Percentiles rank a stretch among this genome's conserved stretches.
Conservation (phyloP, 1,284 basidiomycete genomes). For the Ustilago loliicola region DNA sequence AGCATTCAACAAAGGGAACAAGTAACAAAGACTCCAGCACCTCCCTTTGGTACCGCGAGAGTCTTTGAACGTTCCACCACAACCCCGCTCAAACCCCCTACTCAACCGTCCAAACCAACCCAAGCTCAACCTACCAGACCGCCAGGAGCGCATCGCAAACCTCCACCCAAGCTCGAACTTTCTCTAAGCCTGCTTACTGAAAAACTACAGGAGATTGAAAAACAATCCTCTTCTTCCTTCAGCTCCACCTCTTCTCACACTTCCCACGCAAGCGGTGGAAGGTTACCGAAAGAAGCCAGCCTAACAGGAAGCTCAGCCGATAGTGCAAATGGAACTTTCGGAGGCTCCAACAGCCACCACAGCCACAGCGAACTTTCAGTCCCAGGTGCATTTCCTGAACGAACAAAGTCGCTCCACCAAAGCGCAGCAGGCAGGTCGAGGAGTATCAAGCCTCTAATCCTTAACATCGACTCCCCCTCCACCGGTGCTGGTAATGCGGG, state of each 20-base stretch:
- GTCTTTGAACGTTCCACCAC: not conserved
- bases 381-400: conserved; percentile 25
- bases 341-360: not conserved
- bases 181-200: conserved; percentile 21
- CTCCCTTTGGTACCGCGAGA: conserved; percentile 3
- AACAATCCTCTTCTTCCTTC: conserved; percentile 14
- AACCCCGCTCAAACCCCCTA: not conserved
- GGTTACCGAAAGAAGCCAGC: conserved; percentile 11
- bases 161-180: conserved; percentile 38
- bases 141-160: conserved; percentile 7
- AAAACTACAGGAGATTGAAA: conserved; percentile 34
- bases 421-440: not conserved
- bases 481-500: no score
- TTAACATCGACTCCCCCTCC: conserved; percentile 4
- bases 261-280: not conserved
- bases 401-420: conserved; percentile 20
- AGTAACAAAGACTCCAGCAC: not conserved
- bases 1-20: conserved; percentile 22
- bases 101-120: not conserved
- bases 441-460: conserved; percentile 21
- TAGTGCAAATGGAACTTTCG: conserved; percentile 27
- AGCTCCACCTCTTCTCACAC: not conserved
- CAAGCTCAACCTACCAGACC: not conserved
- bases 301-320: not conserved
- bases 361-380: not conserved